Percentiles rank a stretch among this genome's conserved stretches.
phyloP scores from a whole-genome alignment of 192 early-diverging fungal genomes.

The Umbelopsis ramanniana region DNA sequence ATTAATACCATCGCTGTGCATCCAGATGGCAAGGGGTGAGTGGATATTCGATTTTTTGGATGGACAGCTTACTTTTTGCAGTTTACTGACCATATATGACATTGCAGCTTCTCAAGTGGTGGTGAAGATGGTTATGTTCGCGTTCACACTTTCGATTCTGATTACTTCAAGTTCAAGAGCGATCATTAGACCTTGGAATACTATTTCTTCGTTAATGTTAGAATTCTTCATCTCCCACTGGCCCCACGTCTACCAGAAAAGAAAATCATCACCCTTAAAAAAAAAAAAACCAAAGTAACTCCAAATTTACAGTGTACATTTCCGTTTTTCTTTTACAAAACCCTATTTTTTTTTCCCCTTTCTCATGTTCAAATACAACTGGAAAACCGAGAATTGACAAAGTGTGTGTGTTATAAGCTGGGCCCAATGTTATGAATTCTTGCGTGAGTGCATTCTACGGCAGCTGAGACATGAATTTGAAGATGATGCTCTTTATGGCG shows the following conservation, averaged over 20 bases:
- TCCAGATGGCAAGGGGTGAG: constrained; percentile 80
- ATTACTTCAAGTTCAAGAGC: constrained; percentile 94
- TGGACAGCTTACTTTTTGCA: no score
- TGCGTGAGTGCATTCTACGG: no score
- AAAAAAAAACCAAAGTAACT: neutral
- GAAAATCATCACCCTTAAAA: neutral
- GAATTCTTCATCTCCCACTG: constrained; percentile 4
- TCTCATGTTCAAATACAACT: neutral
- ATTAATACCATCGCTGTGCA: constrained; percentile 99
- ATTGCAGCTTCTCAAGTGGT: constrained; percentile 87
- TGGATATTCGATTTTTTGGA: no score
- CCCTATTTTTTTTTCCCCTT: neutral
- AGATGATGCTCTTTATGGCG: no score
- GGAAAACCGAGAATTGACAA: neutral
- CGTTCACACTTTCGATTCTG: constrained; percentile 93
- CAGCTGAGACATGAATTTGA: no score
- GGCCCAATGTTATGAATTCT: no score
- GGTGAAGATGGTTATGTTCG: constrained; percentile 99
- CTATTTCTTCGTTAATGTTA: neutral
- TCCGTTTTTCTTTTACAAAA: constrained; percentile 22
- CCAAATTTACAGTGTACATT: constrained; percentile 14
- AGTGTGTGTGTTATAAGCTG: no score
- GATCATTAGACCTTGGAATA: constrained; percentile 50
- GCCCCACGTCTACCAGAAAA: neutral
- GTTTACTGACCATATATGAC: no score